A percentile compares a stretch with the other conserved stretches of the same genome.
Conservation (phyloP, 768 basidiomycete species). For the Lentinula boryana region DNA sequence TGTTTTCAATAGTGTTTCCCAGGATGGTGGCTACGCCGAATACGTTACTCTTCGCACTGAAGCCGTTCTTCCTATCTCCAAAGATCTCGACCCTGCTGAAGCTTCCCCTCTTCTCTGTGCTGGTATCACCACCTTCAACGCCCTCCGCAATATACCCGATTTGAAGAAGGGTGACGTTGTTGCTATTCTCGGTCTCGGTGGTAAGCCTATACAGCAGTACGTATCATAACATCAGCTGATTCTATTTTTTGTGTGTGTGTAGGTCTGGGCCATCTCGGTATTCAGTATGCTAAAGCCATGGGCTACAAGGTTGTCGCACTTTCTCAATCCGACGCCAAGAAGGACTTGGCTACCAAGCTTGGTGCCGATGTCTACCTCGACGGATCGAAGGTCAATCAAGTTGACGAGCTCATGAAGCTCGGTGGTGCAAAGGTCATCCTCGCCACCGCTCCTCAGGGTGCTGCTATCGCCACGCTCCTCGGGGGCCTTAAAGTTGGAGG, state of each 20-base stretch:
- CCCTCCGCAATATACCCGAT: not conserved
- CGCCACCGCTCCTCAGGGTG: not conserved
- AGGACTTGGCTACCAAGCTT: not conserved
- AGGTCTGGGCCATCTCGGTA: slow-evolving; percentile 3
- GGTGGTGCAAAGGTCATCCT: not conserved
- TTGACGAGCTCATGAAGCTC: not conserved
- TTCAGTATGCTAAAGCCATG: not conserved
- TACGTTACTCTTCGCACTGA: slow-evolving; percentile 1
- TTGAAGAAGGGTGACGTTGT: not conserved
- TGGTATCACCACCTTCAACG: slow-evolving; percentile 1
- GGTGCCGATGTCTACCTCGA: slow-evolving; percentile 2
- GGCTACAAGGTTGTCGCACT: slow-evolving; percentile 3
- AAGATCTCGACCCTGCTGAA: slow-evolving; percentile 1
- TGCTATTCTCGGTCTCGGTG: not conserved
- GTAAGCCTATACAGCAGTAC: not conserved
- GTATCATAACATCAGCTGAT: not conserved
- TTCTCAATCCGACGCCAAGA: not conserved
- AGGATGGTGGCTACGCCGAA: slow-evolving; percentile 2
- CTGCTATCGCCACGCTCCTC: not conserved
- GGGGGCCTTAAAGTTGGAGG: not conserved
- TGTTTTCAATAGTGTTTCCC: not conserved
- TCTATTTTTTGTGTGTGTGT: not conserved
- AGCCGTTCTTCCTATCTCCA: not conserved
- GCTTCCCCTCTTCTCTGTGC: not conserved
- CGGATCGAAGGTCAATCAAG: slow-evolving; percentile 1